Evolutionary conservation across 305 asterid species (phyloP).

Genomic region (Ilex paraguariensis): DNA sequence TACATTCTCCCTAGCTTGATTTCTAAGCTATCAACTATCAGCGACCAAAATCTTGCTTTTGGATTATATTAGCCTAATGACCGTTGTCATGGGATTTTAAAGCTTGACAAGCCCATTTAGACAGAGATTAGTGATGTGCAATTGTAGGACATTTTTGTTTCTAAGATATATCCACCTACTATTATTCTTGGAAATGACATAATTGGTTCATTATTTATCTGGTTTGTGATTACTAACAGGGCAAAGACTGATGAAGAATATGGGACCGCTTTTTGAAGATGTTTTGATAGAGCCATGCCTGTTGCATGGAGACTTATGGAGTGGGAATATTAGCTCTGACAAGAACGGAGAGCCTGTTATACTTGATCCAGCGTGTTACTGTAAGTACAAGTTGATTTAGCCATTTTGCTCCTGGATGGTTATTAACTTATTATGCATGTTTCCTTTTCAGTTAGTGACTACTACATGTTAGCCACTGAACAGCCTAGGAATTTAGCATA

Average conservation of each 20-base stretch:
- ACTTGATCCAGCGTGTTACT: slow-evolving; percentile 97
- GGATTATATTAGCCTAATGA: too few relatives aligned
- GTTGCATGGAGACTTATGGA: slow-evolving; percentile 97
- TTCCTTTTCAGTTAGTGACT: too few relatives aligned
- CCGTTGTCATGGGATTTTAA: too few relatives aligned
- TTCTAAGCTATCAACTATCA: too few relatives aligned
- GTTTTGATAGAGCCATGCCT: slow-evolving; percentile 76
- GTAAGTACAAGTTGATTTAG: slow-evolving; percentile 37
- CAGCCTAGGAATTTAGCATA: too few relatives aligned
- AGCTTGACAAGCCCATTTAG: too few relatives aligned
- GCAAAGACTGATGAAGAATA: slow-evolving; percentile 75
- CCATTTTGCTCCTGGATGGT: background rate
- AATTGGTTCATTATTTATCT: slow-evolving; percentile 2
- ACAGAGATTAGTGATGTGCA: background rate
- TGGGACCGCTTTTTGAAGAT: slow-evolving; percentile 69
- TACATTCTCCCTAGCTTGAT: too few relatives aligned
- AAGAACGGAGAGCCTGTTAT: slow-evolving; percentile 86
- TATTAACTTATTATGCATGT: too few relatives aligned
- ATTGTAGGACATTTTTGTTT: slow-evolving; percentile 1
- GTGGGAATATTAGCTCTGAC: slow-evolving; percentile 88
- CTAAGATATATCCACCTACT: background rate
- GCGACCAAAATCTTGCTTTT: too few relatives aligned
- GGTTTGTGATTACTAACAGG: slow-evolving; percentile 30
- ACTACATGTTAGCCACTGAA: too few relatives aligned
- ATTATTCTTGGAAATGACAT: background rate